Percentiles rank a stretch among this genome's conserved stretches.
Conservation (phyloP, 768 basidiomycete species). For the Sarcodon sp. region DNA sequence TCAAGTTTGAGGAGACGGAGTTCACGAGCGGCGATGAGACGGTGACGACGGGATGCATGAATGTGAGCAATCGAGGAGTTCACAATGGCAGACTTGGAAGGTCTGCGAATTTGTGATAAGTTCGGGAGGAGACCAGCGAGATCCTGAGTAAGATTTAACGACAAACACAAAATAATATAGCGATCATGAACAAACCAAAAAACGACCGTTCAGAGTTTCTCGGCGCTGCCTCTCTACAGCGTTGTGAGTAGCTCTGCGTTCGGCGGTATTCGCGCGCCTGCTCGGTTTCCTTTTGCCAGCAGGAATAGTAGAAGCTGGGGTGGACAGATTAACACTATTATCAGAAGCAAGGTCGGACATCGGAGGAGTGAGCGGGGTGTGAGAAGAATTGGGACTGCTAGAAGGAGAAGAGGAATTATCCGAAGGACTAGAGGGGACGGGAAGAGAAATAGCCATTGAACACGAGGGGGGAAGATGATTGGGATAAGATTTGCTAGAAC, state of each 20-base stretch:
- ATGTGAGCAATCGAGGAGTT: conserved; percentile 90
- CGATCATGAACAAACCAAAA: conserved; percentile 45
- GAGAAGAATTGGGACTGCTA: conserved; percentile 29
- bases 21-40: conserved; percentile 70
- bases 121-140: conserved; percentile 88
- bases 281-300: conserved; percentile 64
- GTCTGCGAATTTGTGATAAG: conserved; percentile 81
- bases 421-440: conserved; percentile 25
- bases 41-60: conserved; percentile 70
- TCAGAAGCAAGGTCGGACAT: conserved; percentile 21
- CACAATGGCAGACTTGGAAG: conserved; percentile 94
- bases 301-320: conserved; percentile 6
- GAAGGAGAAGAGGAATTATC: conserved; percentile 28
- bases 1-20: conserved; percentile 70
- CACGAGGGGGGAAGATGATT: conserved; percentile 5
- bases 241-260: conserved; percentile 93
- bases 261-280: conserved; percentile 90
- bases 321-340: conserved; percentile 9
- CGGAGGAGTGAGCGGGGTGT: conserved; percentile 34
- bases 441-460: conserved; percentile 27
- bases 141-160: conserved; percentile 35
- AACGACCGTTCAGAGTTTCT: conserved; percentile 87
- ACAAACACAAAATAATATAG: conserved; percentile 5
- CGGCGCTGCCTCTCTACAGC: conserved; percentile 90
- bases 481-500: conserved; percentile 8